Evolutionary conservation across 192 early-diverging fungal genomes (phyloP).

Genomic region (Coemansia sp.): DNA sequence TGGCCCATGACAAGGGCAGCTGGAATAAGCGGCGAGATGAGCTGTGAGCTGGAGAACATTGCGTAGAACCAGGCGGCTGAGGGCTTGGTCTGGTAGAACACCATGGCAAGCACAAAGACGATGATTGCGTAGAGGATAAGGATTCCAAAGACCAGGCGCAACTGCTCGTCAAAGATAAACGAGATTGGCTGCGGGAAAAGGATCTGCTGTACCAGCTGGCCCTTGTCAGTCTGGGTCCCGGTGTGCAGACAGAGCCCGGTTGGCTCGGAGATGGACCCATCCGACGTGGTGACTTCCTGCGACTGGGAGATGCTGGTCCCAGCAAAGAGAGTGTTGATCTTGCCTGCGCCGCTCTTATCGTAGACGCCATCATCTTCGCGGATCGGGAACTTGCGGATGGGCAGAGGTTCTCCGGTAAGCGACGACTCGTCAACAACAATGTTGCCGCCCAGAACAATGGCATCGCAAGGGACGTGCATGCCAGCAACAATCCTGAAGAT

Average conservation of each 20-base stretch:
- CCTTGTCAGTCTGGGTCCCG: slow-evolving; percentile 59
- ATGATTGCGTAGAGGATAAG: slow-evolving; percentile 59
- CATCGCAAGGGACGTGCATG: slow-evolving; percentile 61
- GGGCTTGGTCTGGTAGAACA: slow-evolving; percentile 48
- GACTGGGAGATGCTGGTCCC: slow-evolving; percentile 64
- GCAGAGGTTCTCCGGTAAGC: slow-evolving; percentile 74
- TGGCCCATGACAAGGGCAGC: slow-evolving; percentile 63
- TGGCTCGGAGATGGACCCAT: slow-evolving; percentile 42
- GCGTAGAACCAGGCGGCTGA: slow-evolving; percentile 63
- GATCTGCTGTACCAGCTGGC: slow-evolving; percentile 61
- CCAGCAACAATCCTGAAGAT: slow-evolving; percentile 49
- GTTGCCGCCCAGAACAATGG: slow-evolving; percentile 62
- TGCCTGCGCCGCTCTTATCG: slow-evolving; percentile 44
- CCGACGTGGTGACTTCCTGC: slow-evolving; percentile 16
- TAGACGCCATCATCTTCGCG: slow-evolving; percentile 55
- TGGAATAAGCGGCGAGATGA: slow-evolving; percentile 59
- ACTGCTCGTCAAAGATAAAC: slow-evolving; percentile 65
- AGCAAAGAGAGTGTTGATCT: slow-evolving; percentile 65
- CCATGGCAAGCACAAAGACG: slow-evolving; percentile 31
- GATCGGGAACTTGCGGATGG: slow-evolving; percentile 70
- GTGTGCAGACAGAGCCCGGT: slow-evolving; percentile 28
- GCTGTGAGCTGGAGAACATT: slow-evolving; percentile 62
- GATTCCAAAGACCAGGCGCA: slow-evolving; percentile 58
- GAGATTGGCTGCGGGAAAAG: slow-evolving; percentile 59
- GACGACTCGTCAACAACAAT: slow-evolving; percentile 70